A percentile compares a stretch with the other conserved stretches of the same genome.
phyloP scores from a whole-genome alignment of 805 yeast genomes.

The Kodamaea fukazawae region DNA sequence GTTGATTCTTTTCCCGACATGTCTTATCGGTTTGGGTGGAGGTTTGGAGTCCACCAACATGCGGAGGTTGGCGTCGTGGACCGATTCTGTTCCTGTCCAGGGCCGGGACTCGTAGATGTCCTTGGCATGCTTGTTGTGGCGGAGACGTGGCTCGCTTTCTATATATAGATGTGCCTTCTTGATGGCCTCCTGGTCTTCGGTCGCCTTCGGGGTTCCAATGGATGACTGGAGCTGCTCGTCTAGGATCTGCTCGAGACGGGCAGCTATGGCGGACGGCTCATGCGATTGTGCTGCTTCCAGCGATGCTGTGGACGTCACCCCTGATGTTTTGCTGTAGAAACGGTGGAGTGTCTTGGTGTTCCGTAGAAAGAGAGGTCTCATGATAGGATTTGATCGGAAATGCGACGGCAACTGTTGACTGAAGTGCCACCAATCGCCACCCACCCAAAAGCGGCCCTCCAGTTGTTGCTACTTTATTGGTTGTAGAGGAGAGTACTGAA shows the following conservation, averaged over 20 bases:
- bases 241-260: slow-evolving; percentile 33
- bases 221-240: slow-evolving; percentile 12
- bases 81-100: slow-evolving; percentile 58
- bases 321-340: no score
- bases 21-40: slow-evolving; percentile 19
- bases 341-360: no score
- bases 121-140: slow-evolving; percentile 29
- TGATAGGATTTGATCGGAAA: no score
- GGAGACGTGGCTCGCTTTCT: slow-evolving; percentile 30
- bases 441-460: no score
- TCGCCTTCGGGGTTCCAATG: background rate
- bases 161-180: slow-evolving; percentile 18
- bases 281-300: no score
- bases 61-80: slow-evolving; percentile 46
- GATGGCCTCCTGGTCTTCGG: slow-evolving; percentile 6
- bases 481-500: no score
- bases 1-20: background rate
- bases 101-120: slow-evolving; percentile 43
- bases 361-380: no score
- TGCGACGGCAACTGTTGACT: no score
- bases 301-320: background rate
- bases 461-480: no score
- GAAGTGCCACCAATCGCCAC: no score
- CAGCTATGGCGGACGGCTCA: slow-evolving; percentile 23
- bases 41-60: slow-evolving; percentile 52